phyloP scores from a whole-genome alignment of 805 yeast genomes.

The Saccharomycopsis selenospora region DNA sequence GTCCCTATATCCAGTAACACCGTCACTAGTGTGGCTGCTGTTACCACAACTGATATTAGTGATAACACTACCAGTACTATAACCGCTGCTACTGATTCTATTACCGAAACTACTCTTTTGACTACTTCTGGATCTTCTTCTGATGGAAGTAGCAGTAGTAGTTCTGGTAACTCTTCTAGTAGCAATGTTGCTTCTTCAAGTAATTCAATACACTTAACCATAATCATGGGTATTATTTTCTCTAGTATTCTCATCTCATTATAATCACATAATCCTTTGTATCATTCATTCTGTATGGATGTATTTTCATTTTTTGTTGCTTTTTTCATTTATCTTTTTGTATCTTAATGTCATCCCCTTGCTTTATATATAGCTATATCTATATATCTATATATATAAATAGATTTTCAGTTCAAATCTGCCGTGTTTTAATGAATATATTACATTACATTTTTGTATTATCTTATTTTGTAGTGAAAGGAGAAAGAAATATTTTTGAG shows the following conservation, averaged over 20 bases:
- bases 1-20: not conserved
- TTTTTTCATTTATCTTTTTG: too few species aligned
- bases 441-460: too few species aligned
- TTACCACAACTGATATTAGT: not conserved
- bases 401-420: too few species aligned
- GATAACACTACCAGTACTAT: not conserved
- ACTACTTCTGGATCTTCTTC: not conserved
- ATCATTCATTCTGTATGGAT: too few species aligned
- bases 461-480: too few species aligned
- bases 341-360: not conserved
- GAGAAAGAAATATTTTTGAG: too few species aligned
- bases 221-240: not conserved
- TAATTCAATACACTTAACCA: not conserved
- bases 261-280: too few species aligned
- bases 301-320: too few species aligned
- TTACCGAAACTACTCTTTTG: constrained; percentile 10
- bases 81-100: constrained; percentile 1
- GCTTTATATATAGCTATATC: too few species aligned
- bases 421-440: too few species aligned
- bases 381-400: too few species aligned
- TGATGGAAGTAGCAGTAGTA: not conserved
- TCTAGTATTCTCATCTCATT: too few species aligned
- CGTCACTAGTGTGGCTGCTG: constrained; percentile 8
- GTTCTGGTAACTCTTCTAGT: not conserved
- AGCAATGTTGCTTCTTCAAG: not conserved